Evolutionary conservation across 805 yeast genomes (phyloP), one percentile per base, ranked within the genome.

Genomic region (Lachancea mirantina): DNA sequence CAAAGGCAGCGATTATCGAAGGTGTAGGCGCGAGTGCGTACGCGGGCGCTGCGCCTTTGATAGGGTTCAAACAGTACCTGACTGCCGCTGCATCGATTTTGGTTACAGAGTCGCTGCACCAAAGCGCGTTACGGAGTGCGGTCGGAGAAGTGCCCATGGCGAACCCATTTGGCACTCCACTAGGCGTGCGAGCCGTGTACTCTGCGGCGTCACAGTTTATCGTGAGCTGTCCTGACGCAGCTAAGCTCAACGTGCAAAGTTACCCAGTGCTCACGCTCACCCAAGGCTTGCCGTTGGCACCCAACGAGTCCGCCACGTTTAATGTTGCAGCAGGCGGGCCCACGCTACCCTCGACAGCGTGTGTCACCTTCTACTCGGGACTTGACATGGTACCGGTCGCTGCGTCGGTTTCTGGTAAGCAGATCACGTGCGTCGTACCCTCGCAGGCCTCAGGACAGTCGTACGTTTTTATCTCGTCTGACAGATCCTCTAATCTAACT

Each of bases 61-160:
- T 32, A 4, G 16, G 31, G 9, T 32, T 31, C 4, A 32, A 26
- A 17, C 7, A 18, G 6, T 32, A 32, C 25, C 27, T 32, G 5
- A 32, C 36, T 3, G 36, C 26, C 5, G 36, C 36, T 9, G 36
- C 22, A 8, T 32, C 36, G 9, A 32, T 32, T 16, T 14, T 32
- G 18, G 30, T 16, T 19, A 32, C 36, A 4, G 36, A 32, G 14
- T 30, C 36, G n/a, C 20, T 32, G 11, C 36, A 32, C 24, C 36
- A 32, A 18, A 9, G 27, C 5, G 36, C 36, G 6, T 11, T 27
- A 3, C 36, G 36, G 9, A 27, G 23, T 20, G 36, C 36, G 6
- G 18, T 20, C 11, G 36, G 36, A 8, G 36, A 20, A 17, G 23
- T 32, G 5, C 36, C 36, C n/a, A 32, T 32, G 36, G 36, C 36